Percentiles rank a stretch among this genome's conserved stretches.
Evolutionary conservation across 2,329 filamentous ascomycete species (phyloP).

Genomic region (Aureobasidium sp.): DNA sequence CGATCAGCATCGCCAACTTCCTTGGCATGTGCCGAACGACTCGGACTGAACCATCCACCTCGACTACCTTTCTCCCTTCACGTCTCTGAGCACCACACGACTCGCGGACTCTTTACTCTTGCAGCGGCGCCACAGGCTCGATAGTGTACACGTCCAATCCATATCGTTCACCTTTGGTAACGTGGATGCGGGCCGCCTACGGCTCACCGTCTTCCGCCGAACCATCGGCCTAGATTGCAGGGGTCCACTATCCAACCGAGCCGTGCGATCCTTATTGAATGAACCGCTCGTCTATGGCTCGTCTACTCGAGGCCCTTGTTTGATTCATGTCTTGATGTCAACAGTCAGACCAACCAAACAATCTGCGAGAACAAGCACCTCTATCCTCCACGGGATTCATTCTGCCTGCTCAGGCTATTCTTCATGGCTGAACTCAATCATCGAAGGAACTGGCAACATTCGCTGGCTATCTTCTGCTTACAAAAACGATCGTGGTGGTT

Average conservation of each 20-base stretch:
- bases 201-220: background rate
- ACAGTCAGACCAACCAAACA: background rate
- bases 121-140: background rate
- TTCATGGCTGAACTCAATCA: background rate
- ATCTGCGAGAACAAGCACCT: background rate
- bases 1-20: background rate
- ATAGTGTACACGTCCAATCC: too few relatives aligned
- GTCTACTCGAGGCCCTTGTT: background rate
- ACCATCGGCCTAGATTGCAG: background rate
- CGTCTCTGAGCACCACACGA: background rate
- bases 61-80: background rate
- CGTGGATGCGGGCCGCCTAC: background rate
- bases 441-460: background rate
- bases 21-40: background rate
- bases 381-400: background rate
- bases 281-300: background rate
- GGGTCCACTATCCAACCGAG: background rate
- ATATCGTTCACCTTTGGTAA: background rate
- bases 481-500: background rate
- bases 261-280: background rate
- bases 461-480: background rate
- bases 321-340: background rate
- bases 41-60: background rate
- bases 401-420: background rate
- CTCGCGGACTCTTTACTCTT: background rate